Conservation (phyloP, 2,329 filamentous ascomycete genomes). For the Fusarium liriodendri region DNA sequence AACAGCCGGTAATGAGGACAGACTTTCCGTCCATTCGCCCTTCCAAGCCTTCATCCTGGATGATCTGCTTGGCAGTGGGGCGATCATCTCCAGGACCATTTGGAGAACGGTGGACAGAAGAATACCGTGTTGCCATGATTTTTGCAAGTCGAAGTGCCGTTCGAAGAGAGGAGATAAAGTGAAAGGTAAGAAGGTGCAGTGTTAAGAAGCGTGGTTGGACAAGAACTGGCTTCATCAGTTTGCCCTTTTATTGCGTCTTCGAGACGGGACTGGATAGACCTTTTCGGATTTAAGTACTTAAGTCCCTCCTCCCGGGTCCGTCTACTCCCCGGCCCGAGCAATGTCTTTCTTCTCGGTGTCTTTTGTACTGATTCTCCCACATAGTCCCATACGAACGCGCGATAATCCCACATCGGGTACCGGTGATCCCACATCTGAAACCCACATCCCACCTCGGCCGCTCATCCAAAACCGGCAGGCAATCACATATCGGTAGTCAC, state of each 20-base stretch:
- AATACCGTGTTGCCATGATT: neutral
- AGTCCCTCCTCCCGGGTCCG: neutral
- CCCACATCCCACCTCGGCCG: neutral
- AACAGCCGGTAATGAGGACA: neutral
- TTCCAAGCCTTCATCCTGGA: neutral
- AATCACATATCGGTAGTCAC: too few relatives aligned
- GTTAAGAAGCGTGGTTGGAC: neutral
- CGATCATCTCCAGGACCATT: neutral
- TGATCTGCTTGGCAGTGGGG: neutral
- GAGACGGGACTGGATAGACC: neutral
- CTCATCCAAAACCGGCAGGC: too few relatives aligned
- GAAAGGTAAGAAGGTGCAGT: neutral
- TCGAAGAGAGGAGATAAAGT: neutral
- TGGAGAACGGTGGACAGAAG: neutral
- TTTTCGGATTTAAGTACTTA: neutral
- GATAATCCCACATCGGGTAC: neutral
- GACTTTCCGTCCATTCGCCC: neutral
- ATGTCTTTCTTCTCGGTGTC: too few relatives aligned
- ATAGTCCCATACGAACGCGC: neutral
- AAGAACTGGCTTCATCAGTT: neutral
- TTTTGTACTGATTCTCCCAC: neutral
- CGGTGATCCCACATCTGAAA: neutral
- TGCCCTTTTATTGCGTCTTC: neutral
- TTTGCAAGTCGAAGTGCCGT: neutral
- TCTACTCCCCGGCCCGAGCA: neutral